phyloP scores from a whole-genome alignment of 768 basidiomycete genomes.

The Mycena alexandri region DNA sequence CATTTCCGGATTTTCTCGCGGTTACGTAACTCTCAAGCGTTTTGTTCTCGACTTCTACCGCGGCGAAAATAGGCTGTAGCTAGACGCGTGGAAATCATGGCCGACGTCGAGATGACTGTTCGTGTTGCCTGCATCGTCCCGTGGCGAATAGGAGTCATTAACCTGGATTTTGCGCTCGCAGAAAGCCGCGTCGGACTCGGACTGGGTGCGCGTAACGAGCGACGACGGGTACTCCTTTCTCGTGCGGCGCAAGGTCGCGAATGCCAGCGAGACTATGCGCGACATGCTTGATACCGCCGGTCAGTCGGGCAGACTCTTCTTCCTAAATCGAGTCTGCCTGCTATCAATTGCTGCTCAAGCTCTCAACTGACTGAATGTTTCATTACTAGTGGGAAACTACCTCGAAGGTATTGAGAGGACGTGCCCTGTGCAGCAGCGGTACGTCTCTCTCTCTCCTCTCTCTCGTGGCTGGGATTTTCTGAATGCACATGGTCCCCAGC shows the following conservation, averaged over 20 bases:
- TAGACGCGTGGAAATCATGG: conserved; percentile 18
- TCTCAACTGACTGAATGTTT: too few relatives aligned
- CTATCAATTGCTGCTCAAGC: too few relatives aligned
- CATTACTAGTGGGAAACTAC: conserved; percentile 72
- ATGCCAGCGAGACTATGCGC: conserved; percentile 84
- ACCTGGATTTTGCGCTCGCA: not conserved
- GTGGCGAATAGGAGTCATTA: not conserved
- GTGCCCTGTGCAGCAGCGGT: conserved; percentile 82
- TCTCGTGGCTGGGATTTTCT: not conserved
- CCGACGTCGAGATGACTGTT: conserved; percentile 34
- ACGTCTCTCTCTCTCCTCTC: conserved; percentile 35
- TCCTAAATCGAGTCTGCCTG: not conserved
- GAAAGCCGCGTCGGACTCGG: conserved; percentile 48
- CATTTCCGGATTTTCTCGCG: too few relatives aligned
- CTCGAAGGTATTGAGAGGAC: conserved; percentile 79
- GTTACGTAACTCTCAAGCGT: not conserved
- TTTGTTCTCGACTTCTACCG: not conserved
- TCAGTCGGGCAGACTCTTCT: too few relatives aligned
- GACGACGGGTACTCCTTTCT: conserved; percentile 87
- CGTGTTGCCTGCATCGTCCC: too few relatives aligned
- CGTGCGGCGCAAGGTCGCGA: conserved; percentile 79
- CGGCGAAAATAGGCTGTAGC: too few relatives aligned
- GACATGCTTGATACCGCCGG: conserved; percentile 84
- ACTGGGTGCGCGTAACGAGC: conserved; percentile 84
- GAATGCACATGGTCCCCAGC: conserved; percentile 44